Evolutionary conservation across 257 asterid genomes (phyloP).

Genomic region (Asclepias syriaca): DNA sequence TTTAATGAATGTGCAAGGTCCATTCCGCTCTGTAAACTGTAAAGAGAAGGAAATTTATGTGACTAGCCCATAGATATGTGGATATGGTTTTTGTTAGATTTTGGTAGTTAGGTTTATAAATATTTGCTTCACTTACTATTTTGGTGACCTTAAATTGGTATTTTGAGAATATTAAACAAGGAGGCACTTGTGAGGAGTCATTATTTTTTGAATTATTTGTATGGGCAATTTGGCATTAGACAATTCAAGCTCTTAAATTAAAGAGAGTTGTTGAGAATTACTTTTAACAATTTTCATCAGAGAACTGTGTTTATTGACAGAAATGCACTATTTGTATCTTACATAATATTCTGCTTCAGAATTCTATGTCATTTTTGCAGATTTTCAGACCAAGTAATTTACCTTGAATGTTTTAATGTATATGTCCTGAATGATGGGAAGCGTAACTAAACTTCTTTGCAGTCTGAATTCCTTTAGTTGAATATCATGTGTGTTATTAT

Average conservation of each 20-base stretch:
- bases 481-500: background rate
- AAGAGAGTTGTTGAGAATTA: background rate
- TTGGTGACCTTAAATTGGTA: background rate
- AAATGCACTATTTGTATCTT: background rate
- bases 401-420: background rate
- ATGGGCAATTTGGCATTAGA: background rate
- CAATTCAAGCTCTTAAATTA: background rate
- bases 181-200: background rate
- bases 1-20: background rate
- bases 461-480: background rate
- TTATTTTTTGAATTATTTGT: background rate
- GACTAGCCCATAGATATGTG: background rate
- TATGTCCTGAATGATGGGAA: background rate
- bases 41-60: background rate
- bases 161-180: background rate
- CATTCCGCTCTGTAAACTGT: background rate
- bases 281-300: background rate
- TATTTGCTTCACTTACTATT: background rate
- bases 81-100: background rate
- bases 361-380: background rate
- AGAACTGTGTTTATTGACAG: background rate
- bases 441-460: background rate
- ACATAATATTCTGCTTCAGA: background rate
- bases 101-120: background rate
- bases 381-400: background rate